Percentiles rank a stretch among this genome's conserved stretches.
Evolutionary conservation across 768 basidiomycete species (phyloP).

Genomic region (Clavaria fumosa): DNA sequence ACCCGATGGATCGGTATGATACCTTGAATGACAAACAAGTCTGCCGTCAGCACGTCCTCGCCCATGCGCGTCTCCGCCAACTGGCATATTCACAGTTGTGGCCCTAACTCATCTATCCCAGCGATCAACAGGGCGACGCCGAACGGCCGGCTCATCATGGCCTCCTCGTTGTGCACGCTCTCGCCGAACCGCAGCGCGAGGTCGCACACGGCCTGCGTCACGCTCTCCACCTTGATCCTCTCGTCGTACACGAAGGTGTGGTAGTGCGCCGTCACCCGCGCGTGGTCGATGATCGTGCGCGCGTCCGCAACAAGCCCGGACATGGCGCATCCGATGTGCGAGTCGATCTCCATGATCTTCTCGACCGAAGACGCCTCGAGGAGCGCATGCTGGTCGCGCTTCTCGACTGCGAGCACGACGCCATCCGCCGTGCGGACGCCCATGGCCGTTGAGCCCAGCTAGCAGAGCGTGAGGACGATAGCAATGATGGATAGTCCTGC

Average conservation of each 20-base stretch:
- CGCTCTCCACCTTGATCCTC: conserved; percentile 92
- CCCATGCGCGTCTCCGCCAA: no score
- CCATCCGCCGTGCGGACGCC: conserved; percentile 86
- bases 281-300: conserved; percentile 99
- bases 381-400: conserved; percentile 93
- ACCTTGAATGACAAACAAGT: conserved; percentile 32
- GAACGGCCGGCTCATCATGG: conserved; percentile 98
- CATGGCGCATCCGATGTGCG: conserved; percentile 96
- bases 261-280: conserved; percentile 89
- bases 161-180: conserved; percentile 97
- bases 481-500: not conserved
- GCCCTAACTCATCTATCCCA: conserved; percentile 91
- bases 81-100: conserved; percentile 90
- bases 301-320: conserved; percentile 95
- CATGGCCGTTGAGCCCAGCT: conserved; percentile 97
- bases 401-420: conserved; percentile 91
- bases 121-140: conserved; percentile 95
- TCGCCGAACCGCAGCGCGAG: conserved; percentile 93
- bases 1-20: conserved; percentile 96
- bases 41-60: conserved; percentile 17
- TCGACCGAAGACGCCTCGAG: conserved; percentile 93
- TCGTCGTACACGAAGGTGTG: conserved; percentile 97
- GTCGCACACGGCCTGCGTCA: conserved; percentile 96
- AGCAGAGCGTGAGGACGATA: conserved; percentile 8
- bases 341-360: conserved; percentile 99